phyloP scores from a whole-genome alignment of 768 basidiomycete genomes.

The Boletellus sp. region DNA sequence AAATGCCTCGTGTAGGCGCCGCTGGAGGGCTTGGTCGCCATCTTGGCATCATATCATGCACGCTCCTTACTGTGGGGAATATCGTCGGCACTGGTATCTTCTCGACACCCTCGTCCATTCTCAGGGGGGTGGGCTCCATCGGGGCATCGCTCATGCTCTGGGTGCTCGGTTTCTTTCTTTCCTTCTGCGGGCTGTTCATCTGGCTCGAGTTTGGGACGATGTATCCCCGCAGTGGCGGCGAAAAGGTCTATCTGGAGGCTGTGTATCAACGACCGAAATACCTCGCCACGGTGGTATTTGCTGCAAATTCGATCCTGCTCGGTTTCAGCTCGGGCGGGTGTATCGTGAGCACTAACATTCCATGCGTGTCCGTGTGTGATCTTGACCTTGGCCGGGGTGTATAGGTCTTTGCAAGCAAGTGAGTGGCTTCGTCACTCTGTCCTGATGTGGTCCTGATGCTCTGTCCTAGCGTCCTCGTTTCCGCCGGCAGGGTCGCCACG shows the following conservation, averaged over 20 bases:
- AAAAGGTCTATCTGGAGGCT: conserved; percentile 61
- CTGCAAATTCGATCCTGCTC: conserved; percentile 44
- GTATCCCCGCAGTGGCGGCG: conserved; percentile 60
- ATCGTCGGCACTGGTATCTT: conserved; percentile 68
- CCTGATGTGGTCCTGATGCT: no score
- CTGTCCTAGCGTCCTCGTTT: conserved; percentile 43
- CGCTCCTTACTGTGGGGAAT: conserved; percentile 52
- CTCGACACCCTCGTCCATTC: conserved; percentile 58
- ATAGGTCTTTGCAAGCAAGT: conserved; percentile 37
- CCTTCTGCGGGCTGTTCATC: conserved; percentile 57
- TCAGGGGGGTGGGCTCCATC: conserved; percentile 52
- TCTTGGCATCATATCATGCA: conserved; percentile 53
- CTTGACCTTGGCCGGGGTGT: background rate
- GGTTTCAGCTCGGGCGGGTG: conserved; percentile 43
- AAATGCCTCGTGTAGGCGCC: conserved; percentile 32
- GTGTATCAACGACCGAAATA: conserved; percentile 47
- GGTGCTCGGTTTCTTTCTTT: conserved; percentile 58
- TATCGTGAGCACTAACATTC: conserved; percentile 37
- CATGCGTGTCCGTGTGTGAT: background rate
- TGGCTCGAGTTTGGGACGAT: conserved; percentile 65
- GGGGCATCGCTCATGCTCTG: conserved; percentile 62
- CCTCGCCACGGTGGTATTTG: conserved; percentile 47
- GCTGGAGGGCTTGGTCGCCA: conserved; percentile 59
- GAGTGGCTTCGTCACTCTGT: background rate
- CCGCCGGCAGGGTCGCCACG: conserved; percentile 37